These are phyloP conservation scores for Oemleria cerasiformis DNA, from an alignment of 306 rosid genomes.

Conservation along the genomic window DNA sequence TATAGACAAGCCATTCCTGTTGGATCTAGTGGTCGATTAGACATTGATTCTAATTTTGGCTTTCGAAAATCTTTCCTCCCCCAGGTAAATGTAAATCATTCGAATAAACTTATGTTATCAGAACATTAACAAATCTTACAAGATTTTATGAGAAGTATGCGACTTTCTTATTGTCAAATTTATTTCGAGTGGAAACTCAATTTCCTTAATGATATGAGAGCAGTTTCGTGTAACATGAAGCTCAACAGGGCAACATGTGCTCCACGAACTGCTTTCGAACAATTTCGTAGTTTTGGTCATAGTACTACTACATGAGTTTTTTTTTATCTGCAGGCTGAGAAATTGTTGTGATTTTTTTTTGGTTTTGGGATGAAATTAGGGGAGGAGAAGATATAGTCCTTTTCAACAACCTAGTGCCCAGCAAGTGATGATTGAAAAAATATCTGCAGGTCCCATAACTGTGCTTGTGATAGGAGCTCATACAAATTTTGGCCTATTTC, in stretches of 20 bases:
- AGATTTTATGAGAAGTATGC: too few species aligned
- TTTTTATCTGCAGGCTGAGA: neutral
- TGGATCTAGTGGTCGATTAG: conserved; percentile 68
- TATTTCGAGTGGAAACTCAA: too few species aligned
- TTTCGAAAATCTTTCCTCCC: conserved; percentile 87
- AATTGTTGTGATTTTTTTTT: neutral
- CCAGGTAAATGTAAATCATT: too few species aligned
- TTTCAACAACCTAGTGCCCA: conserved; percentile 67
- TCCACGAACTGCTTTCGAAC: too few species aligned
- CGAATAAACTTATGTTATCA: too few species aligned
- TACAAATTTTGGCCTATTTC: conserved; percentile 79
- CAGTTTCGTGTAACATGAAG: too few species aligned
- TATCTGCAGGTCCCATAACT: conserved; percentile 72
- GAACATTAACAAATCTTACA: too few species aligned
- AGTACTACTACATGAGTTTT: neutral
- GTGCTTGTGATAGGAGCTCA: conserved; percentile 61
- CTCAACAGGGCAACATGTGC: too few species aligned
- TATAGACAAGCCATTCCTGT: conserved; percentile 80
- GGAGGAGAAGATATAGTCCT: conserved; percentile 66
- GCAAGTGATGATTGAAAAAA: conserved; percentile 78
- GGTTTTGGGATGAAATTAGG: conserved; percentile 44
- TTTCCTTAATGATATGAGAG: too few species aligned
- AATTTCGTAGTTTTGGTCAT: neutral
- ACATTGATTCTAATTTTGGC: conserved; percentile 68
- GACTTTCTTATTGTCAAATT: too few species aligned